These are phyloP conservation scores for Craterostigma plantagineum DNA, from an alignment of 257 asterid species.

Conservation along the genomic window DNA sequence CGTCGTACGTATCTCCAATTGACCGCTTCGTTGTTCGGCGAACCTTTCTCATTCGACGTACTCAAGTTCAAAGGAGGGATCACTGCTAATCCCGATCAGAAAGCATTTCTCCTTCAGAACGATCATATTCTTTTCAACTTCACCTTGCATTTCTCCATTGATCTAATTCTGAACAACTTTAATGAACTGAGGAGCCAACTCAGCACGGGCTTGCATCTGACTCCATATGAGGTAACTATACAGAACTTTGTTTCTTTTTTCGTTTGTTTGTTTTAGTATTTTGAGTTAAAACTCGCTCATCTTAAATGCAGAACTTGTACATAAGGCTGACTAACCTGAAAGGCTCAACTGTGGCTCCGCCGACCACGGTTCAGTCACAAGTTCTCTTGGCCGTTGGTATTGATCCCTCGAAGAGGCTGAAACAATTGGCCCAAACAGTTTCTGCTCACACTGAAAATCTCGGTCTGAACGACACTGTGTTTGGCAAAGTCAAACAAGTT, in stretches of 20 bases:
- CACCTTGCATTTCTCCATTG: conserved; percentile 78
- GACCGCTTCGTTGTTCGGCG: conserved; percentile 64
- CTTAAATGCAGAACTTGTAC: conserved; percentile 57
- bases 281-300: conserved; percentile 8
- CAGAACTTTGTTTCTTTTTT: conserved; percentile 1
- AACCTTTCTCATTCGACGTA: conserved; percentile 57
- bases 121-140: conserved; percentile 76
- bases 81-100: conserved; percentile 73
- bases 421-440: conserved; percentile 83
- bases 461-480: conserved; percentile 82
- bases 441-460: conserved; percentile 60
- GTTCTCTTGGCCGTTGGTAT: conserved; percentile 71
- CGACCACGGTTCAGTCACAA: conserved; percentile 56
- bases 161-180: conserved; percentile 43
- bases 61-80: conserved; percentile 83
- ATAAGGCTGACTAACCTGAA: conserved; percentile 51
- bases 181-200: conserved; percentile 54
- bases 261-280: not conserved
- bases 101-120: conserved; percentile 57
- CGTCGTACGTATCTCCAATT: conserved; percentile 24
- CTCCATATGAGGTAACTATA: conserved; percentile 57
- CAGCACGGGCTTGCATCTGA: conserved; percentile 48
- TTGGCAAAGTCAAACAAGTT: conserved; percentile 90
- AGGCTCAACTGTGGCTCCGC: conserved; percentile 70
- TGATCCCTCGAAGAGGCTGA: conserved; percentile 48